phyloP scores from a whole-genome alignment of 306 rosid genomes.

The Quercus alba region DNA sequence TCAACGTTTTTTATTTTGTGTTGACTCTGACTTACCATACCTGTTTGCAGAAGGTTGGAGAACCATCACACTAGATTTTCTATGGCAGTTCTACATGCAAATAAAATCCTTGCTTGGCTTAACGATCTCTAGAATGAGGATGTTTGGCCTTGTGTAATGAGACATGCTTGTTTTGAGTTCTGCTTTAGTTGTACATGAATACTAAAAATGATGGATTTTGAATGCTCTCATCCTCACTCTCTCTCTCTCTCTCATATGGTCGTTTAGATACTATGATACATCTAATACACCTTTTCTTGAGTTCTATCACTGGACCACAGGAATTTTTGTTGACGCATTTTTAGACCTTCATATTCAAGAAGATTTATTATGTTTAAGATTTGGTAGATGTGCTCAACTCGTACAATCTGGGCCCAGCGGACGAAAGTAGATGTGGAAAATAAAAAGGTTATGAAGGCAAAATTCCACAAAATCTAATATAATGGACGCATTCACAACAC shows the following conservation, averaged over 20 bases:
- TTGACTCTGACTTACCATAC: neutral
- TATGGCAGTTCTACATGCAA: slow-evolving; percentile 3
- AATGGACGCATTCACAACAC: no score
- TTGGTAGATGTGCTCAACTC: neutral
- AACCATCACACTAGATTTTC: slow-evolving; percentile 27
- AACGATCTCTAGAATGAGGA: neutral
- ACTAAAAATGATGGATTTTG: neutral
- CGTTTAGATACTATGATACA: no score
- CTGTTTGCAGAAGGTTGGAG: slow-evolving; percentile 51
- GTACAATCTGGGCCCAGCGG: no score
- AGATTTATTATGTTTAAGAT: neutral
- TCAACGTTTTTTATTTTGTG: neutral
- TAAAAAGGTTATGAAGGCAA: no score
- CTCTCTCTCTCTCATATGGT: neutral
- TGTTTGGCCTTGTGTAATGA: neutral
- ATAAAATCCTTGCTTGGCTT: neutral
- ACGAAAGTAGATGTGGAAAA: no score
- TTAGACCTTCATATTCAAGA: neutral
- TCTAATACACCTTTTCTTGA: neutral
- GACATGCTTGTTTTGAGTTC: neutral
- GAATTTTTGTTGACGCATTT: neutral
- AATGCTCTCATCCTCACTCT: neutral
- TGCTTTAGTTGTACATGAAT: neutral
- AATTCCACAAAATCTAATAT: no score
- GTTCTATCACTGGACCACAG: neutral